These are phyloP conservation scores for Tremellales sp. DNA, from an alignment of 1,284 basidiomycete species.

Conservation along the genomic window DNA sequence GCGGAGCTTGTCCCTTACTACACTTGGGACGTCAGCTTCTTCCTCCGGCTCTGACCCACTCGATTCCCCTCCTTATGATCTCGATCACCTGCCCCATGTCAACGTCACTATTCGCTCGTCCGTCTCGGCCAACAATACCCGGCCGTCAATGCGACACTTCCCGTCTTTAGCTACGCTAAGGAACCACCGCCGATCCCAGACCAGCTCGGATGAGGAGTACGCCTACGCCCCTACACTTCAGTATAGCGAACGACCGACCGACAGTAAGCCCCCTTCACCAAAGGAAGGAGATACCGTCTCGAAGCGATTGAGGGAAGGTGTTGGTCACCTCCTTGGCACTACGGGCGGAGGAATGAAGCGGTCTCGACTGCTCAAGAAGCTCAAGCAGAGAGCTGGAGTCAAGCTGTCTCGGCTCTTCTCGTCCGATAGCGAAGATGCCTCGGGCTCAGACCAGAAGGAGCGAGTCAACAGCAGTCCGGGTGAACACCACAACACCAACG, in stretches of 20 bases:
- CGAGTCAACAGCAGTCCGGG: background rate
- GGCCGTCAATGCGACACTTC: background rate
- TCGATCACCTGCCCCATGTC: background rate
- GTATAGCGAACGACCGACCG: too few species aligned
- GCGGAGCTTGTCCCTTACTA: too few species aligned
- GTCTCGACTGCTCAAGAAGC: background rate
- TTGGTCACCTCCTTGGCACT: too few species aligned
- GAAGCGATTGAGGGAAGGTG: too few species aligned
- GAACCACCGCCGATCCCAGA: background rate
- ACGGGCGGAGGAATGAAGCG: background rate
- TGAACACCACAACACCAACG: background rate
- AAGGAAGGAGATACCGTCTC: too few species aligned
- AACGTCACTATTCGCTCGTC: background rate
- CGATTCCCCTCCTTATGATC: background rate
- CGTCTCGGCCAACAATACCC: too few species aligned
- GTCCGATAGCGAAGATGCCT: background rate
- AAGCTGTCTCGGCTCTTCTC: background rate
- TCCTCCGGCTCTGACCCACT: background rate
- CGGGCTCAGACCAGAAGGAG: too few species aligned
- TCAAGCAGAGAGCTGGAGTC: background rate
- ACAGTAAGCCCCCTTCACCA: too few species aligned
- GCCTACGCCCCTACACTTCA: too few species aligned
- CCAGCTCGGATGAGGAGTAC: background rate
- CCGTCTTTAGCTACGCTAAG: background rate
- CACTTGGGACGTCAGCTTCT: too few species aligned